Evolutionary conservation across 2,329 filamentous ascomycete species (phyloP), one percentile per base, ranked within the genome.

Genomic region (Davidsoniella virescens): DNA sequence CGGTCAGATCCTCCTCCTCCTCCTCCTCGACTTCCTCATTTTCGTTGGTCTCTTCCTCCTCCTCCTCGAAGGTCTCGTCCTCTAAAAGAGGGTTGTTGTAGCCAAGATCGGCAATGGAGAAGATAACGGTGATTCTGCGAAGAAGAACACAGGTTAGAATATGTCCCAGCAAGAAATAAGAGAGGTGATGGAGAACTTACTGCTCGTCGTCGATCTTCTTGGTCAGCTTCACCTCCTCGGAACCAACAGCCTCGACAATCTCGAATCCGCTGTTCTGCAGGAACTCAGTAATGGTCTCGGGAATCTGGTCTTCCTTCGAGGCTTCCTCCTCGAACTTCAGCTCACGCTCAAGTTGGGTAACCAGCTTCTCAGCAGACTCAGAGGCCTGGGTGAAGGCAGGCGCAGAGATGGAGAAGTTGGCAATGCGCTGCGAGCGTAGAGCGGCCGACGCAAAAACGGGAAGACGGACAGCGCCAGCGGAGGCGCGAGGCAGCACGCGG

Each of bases 201-300:
- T 82, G 86, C 72, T 98, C 92, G 55, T 94, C 81, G 60, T 84
- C 84, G 61, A 85, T 90, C 56, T 76, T 82, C 61, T 88, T 83
- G 54, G 79, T 83, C 57, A 98, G 74, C 60, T 83, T 73, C 57
- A 98, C 84, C 58, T 94, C 87, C 69, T 96, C 85, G 65, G 87
- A 76, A 55, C 92, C 92, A 25, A 82, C 73, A 29, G 73, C 78
- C 66, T 98, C 92, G 60, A 85, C 72, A 54, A 92, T 74, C 73
- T 90, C 73, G 66, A 87, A 98, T 39, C 82, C 76, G 61, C 82
- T 81, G 69, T 86, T 90, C 62, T 90, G 80, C 44, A 95, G 68
- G 67, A 93, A 95, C 64, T 92, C 85, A 68, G 87, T 82, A 65
- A 95, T 76, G 64, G 81, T 84, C 55, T 79, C 73, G 39, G 87